Base-by-base conservation (phyloP, 2,329 filamentous ascomycete genomes). In the Penicillium italicum region DNA sequence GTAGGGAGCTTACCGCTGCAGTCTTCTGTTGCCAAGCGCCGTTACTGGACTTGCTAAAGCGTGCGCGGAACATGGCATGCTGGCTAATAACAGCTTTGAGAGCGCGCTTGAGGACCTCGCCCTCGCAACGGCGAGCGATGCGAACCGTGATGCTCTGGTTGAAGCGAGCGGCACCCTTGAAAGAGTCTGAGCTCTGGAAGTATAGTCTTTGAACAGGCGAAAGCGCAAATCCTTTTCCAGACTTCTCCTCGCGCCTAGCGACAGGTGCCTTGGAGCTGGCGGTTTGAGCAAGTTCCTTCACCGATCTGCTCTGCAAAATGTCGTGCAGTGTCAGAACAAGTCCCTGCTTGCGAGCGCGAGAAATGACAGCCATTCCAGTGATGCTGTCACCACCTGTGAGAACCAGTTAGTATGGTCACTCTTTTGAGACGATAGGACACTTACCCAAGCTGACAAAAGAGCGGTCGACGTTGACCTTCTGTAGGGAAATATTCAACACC, bases 381-480 rank as follows among this genome's bases (percentile, higher is more conserved):
- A 76, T 73, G 43, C 73, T 75, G 55, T 76, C 72, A 5, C 73
- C 73, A 20, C 72, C 72, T 70, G 42, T 45, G 47, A 50, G 42
- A 31, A 42, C 34, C 18, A 9, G 47, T 66, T 51, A 64, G 55
- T 41, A 48, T 42, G 9, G 24, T 33, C 1, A 40, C 14, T 5
- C 9, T 43, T 40, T 52, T 14, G 2, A 11, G 46, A 49, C 11
- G 18, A n/a, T 12, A 33, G 9, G 16, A 40, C 46, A 59, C 69
- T 65, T 53, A 71, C 70, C 70, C 43, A 73, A 53, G 53, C 69
- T 72, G 42, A 75, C 67, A 26, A 75, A 75, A 18, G 71, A 72
- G 10, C 70, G 63, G 26, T 69, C 67, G 11, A 65, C 48, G 44
- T 71, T 69, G 43, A 74, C 62, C 52, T 72, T 71, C n/a, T 67